Percentiles rank a stretch among this genome's conserved stretches.
These are phyloP conservation scores for Carex scoparia DNA, from an alignment of 176 grass and related monocot genomes.

Conservation along the genomic window DNA sequence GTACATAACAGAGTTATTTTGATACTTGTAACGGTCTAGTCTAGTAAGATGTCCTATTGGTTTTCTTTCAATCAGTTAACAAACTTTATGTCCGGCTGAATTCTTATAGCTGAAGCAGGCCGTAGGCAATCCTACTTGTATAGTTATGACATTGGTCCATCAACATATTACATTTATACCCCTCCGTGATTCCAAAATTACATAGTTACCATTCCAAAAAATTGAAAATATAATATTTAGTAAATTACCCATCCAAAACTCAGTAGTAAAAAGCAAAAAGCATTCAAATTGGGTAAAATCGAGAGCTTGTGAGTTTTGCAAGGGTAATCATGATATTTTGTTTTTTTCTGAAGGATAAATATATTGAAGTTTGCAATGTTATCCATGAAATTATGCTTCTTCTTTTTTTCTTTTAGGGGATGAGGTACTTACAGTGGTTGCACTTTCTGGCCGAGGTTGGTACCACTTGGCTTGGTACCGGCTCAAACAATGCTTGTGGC, in stretches of 20 bases:
- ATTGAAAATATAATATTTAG: no score
- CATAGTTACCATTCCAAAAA: no score
- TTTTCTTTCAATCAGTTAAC: no score
- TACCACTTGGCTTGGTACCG: conserved; percentile 88
- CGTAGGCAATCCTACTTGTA: no score
- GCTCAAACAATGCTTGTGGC: conserved; percentile 44
- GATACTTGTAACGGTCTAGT: neutral
- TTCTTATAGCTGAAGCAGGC: no score
- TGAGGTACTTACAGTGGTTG: conserved; percentile 49
- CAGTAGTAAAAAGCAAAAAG: neutral
- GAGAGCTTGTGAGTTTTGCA: neutral
- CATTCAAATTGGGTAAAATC: neutral
- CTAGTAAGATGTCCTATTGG: no score
- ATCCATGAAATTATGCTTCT: neutral
- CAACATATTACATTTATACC: no score
- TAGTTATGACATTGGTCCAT: no score
- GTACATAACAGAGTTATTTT: conserved; percentile 2
- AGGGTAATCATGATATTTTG: neutral
- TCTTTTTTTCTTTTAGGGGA: neutral
- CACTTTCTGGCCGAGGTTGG: conserved; percentile 85
- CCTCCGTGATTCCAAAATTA: no score
- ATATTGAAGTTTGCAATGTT: neutral
- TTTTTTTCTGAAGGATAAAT: neutral
- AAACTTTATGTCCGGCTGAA: no score
- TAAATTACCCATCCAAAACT: neutral